phyloP scores from a whole-genome alignment of 139 green algal genomes.

The Micromonas commoda region DNA sequence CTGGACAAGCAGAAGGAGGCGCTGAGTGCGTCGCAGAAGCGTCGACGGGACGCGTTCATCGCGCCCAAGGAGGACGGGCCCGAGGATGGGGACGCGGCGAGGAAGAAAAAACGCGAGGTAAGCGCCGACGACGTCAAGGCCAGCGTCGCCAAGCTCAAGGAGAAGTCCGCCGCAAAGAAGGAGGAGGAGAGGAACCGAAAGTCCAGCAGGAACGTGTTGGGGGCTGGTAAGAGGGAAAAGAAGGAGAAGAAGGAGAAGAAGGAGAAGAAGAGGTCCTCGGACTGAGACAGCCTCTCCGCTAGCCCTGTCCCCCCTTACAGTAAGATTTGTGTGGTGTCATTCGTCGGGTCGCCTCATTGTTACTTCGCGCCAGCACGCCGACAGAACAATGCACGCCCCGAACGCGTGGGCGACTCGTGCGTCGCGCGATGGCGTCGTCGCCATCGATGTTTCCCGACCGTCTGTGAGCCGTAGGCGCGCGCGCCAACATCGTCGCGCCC shows the following conservation, averaged over 20 bases:
- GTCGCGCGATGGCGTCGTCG: too few relatives aligned
- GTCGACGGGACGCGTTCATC: slow-evolving; percentile 74
- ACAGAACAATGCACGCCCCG: too few relatives aligned
- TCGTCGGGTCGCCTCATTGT: too few relatives aligned
- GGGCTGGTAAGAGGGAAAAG: background rate
- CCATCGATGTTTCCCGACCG: too few relatives aligned
- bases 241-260: background rate
- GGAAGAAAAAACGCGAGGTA: background rate
- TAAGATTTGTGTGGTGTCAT: too few relatives aligned
- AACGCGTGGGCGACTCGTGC: too few relatives aligned
- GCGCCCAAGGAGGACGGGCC: slow-evolving; percentile 44
- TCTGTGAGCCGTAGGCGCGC: too few relatives aligned
- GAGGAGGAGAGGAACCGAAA: background rate
- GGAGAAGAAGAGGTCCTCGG: slow-evolving; percentile 10
- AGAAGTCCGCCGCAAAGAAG: background rate
- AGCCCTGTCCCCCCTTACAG: too few relatives aligned
- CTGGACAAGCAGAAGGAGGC: slow-evolving; percentile 57
- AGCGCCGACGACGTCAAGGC: background rate
- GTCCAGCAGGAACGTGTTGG: background rate
- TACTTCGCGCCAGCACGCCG: too few relatives aligned
- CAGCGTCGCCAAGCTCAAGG: background rate
- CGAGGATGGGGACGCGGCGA: background rate
- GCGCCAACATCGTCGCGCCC: too few relatives aligned
- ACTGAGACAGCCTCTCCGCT: too few relatives aligned
- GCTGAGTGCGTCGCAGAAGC: slow-evolving; percentile 50